These are phyloP conservation scores for Fusarium vanettenii DNA, from an alignment of 2,329 filamentous ascomycete species.

Conservation along the genomic window DNA sequence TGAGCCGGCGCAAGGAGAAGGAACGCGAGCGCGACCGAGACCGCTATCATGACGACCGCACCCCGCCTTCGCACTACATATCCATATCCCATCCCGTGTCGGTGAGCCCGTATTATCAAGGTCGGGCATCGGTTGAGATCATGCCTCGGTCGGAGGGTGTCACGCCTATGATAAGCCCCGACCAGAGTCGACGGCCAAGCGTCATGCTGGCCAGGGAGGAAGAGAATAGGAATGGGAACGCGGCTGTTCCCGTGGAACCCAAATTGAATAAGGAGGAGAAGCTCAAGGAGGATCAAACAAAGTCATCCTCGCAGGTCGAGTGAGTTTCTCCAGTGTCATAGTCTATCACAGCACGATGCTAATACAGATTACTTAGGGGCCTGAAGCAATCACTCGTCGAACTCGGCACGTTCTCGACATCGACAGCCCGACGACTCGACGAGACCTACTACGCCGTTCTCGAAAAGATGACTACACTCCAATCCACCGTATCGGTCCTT, in stretches of 20 bases:
- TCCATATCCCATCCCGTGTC: constrained; percentile 32
- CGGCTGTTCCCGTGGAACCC: constrained; percentile 26
- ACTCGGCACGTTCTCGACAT: constrained; percentile 70
- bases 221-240: constrained; percentile 32
- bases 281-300: constrained; percentile 52
- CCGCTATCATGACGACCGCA: constrained; percentile 46
- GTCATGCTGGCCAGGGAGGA: constrained; percentile 49
- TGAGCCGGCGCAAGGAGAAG: constrained; percentile 49
- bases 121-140: constrained; percentile 58
- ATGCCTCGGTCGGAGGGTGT: constrained; percentile 57
- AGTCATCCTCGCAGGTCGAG: constrained; percentile 47
- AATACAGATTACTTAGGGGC: constrained; percentile 49
- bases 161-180: constrained; percentile 57
- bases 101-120: constrained; percentile 45
- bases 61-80: constrained; percentile 29
- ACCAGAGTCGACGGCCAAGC: constrained; percentile 58
- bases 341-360: constrained; percentile 24
- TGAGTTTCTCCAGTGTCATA: constrained; percentile 32
- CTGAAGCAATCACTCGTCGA: constrained; percentile 63
- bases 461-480: constrained; percentile 73
- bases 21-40: constrained; percentile 38
- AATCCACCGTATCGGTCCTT: constrained; percentile 72
- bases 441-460: constrained; percentile 80
- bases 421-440: constrained; percentile 74
- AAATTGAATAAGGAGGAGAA: constrained; percentile 52